Evolutionary conservation across 768 basidiomycete genomes (phyloP).

Genomic region (Kwoniella sp.): DNA sequence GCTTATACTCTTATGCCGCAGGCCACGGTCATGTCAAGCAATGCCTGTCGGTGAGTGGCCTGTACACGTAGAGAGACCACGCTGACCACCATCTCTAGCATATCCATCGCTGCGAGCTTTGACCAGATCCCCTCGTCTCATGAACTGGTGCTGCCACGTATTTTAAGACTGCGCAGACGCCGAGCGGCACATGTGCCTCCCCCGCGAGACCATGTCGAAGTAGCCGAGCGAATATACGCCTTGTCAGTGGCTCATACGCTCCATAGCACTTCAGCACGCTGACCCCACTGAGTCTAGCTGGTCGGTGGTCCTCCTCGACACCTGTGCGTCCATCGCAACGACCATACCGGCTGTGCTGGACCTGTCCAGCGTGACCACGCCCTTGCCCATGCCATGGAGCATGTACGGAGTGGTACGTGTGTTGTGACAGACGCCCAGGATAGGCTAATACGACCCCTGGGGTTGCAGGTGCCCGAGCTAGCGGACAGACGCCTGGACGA

Average conservation of each 20-base stretch:
- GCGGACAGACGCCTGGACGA: not conserved
- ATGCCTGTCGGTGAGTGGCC: slow-evolving; percentile 5
- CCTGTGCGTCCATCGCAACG: not conserved
- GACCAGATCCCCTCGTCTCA: slow-evolving; percentile 1
- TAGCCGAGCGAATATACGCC: slow-evolving; percentile 10
- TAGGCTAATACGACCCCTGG: too few species aligned
- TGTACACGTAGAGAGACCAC: too few species aligned
- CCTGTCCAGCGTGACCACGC: not conserved
- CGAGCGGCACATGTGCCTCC: not conserved
- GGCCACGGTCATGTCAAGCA: not conserved
- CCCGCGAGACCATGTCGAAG: not conserved
- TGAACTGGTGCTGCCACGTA: too few species aligned
- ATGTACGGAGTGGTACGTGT: too few species aligned
- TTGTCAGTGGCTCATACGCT: slow-evolving; percentile 6
- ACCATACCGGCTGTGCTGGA: not conserved
- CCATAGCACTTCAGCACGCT: too few species aligned
- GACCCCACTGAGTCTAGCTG: too few species aligned
- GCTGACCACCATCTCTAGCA: not conserved
- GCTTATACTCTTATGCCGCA: not conserved
- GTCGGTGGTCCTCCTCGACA: slow-evolving; percentile 4
- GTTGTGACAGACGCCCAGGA: too few species aligned
- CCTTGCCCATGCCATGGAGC: slow-evolving; percentile 3
- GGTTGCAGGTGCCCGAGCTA: too few species aligned
- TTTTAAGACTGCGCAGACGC: too few species aligned
- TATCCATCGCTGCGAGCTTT: not conserved